Evolutionary conservation across 2,329 filamentous ascomycete species (phyloP).

Genomic region (Calonectria crousiana): DNA sequence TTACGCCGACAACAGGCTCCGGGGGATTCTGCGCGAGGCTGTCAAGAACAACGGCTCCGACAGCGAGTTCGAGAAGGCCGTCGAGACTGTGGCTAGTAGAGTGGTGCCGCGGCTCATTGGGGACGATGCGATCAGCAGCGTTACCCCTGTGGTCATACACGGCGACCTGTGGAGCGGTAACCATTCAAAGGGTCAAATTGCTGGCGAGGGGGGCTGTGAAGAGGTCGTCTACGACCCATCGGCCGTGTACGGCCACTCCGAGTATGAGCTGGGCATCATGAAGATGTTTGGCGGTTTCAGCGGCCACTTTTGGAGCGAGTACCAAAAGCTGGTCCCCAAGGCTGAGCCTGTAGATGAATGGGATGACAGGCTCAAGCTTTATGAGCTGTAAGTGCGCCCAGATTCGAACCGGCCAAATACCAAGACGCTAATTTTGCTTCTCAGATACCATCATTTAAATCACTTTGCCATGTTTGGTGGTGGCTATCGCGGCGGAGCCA

Average conservation of each 20-base stretch:
- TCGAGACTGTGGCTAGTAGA: conserved; percentile 71
- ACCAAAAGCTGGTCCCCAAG: conserved; percentile 80
- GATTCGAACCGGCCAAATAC: not conserved
- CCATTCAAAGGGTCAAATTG: conserved; percentile 74
- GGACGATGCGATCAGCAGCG: conserved; percentile 71
- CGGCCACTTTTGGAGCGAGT: conserved; percentile 78
- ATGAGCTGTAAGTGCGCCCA: conserved; percentile 76
- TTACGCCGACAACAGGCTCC: conserved; percentile 81
- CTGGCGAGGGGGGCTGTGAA: conserved; percentile 66
- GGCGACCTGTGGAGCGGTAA: conserved; percentile 97
- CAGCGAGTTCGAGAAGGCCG: conserved; percentile 68
- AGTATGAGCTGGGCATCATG: conserved; percentile 96
- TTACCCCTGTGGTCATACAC: conserved; percentile 86
- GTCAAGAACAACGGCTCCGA: conserved; percentile 75
- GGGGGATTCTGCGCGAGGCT: conserved; percentile 70
- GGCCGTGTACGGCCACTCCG: conserved; percentile 85
- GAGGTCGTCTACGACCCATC: conserved; percentile 88
- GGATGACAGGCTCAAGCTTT: conserved; percentile 83
- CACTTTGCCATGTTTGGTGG: conserved; percentile 89
- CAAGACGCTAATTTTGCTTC: not conserved
- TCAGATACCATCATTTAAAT: conserved; percentile 89
- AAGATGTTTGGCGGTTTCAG: conserved; percentile 95
- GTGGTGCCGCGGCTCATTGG: conserved; percentile 85
- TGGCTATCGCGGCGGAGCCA: conserved; percentile 80
- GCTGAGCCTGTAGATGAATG: conserved; percentile 86